A percentile compares a stretch with the other conserved stretches of the same genome.
Evolutionary conservation across 441 rosid genomes (phyloP).

Genomic region (Mallotus japonicus): DNA sequence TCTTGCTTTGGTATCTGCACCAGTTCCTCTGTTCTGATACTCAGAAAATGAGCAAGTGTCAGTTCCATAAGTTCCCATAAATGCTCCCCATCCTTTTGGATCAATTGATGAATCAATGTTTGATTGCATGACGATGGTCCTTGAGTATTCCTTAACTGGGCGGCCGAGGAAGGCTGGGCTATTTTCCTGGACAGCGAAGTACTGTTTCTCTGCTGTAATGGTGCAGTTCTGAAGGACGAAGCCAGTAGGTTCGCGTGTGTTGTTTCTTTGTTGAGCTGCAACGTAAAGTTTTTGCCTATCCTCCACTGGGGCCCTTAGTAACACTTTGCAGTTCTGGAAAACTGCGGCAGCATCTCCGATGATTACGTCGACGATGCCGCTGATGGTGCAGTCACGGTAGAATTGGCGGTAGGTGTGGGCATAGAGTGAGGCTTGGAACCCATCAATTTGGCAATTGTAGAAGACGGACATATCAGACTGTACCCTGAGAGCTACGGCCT

Average conservation of each 20-base stretch:
- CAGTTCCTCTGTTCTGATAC: constrained; percentile 59
- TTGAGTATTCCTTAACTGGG: constrained; percentile 64
- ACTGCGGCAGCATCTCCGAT: constrained; percentile 55
- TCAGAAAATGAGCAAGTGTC: constrained; percentile 57
- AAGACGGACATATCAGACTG: constrained; percentile 54
- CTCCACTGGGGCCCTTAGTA: constrained; percentile 47
- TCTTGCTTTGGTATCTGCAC: constrained; percentile 39
- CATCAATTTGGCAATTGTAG: constrained; percentile 60
- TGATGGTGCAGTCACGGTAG: constrained; percentile 69
- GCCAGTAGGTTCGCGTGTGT: constrained; percentile 43
- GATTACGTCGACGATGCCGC: constrained; percentile 76
- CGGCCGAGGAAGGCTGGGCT: constrained; percentile 66
- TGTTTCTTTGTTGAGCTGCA: constrained; percentile 61
- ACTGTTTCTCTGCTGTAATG: constrained; percentile 43
- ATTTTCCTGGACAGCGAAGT: constrained; percentile 33
- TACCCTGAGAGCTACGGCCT: constrained; percentile 74
- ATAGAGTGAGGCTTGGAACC: constrained; percentile 74
- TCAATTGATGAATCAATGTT: constrained; percentile 47
- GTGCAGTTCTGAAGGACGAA: constrained; percentile 63
- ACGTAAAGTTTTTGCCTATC: constrained; percentile 48
- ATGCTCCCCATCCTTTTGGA: constrained; percentile 63
- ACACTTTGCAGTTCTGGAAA: constrained; percentile 61
- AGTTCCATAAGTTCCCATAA: constrained; percentile 48
- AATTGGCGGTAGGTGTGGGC: constrained; percentile 70
- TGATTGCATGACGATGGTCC: constrained; percentile 59